Percentiles rank a stretch among this genome's conserved stretches.
Conservation (phyloP, 768 basidiomycete species). For the Pulveroboletus ravenelii region DNA sequence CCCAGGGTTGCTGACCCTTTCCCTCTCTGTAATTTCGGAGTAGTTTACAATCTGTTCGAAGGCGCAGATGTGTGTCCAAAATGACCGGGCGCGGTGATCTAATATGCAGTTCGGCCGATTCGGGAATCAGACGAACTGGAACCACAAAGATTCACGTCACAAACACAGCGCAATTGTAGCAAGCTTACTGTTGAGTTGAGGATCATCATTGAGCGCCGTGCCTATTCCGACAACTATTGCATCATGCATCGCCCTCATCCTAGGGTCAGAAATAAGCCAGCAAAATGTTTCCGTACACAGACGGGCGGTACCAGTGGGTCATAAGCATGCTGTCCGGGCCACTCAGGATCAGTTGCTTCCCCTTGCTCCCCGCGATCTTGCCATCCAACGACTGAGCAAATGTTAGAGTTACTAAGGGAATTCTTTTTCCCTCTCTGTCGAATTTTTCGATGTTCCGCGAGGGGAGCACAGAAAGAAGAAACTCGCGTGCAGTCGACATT, state of each 20-base stretch:
- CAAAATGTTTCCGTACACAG: neutral
- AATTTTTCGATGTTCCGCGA: conserved; percentile 6
- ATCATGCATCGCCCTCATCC: conserved; percentile 91
- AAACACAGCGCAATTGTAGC: neutral
- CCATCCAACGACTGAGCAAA: conserved; percentile 87
- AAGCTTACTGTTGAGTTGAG: conserved; percentile 82
- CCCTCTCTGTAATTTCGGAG: conserved; percentile 58
- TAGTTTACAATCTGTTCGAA: conserved; percentile 64
- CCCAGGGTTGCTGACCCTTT: conserved; percentile 65
- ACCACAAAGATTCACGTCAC: neutral
- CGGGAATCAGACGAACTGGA: conserved; percentile 55
- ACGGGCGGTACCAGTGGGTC: conserved; percentile 75
- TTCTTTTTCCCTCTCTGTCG: conserved; percentile 16
- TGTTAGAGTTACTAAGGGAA: conserved; percentile 72
- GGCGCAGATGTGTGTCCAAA: conserved; percentile 71
- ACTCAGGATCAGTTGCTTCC: conserved; percentile 76
- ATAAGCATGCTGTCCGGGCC: conserved; percentile 85
- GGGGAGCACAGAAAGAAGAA: conserved; percentile 29
- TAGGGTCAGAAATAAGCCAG: conserved; percentile 28
- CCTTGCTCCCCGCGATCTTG: conserved; percentile 74
- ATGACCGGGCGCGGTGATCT: conserved; percentile 78
- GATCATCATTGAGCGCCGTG: conserved; percentile 87
- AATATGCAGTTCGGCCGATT: conserved; percentile 28
- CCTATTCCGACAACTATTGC: conserved; percentile 89
- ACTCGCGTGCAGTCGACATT: conserved; percentile 18